Evolutionary conservation across 441 rosid genomes (phyloP), one percentile per base, ranked within the genome.

Genomic region (Jatropha podagrica): DNA sequence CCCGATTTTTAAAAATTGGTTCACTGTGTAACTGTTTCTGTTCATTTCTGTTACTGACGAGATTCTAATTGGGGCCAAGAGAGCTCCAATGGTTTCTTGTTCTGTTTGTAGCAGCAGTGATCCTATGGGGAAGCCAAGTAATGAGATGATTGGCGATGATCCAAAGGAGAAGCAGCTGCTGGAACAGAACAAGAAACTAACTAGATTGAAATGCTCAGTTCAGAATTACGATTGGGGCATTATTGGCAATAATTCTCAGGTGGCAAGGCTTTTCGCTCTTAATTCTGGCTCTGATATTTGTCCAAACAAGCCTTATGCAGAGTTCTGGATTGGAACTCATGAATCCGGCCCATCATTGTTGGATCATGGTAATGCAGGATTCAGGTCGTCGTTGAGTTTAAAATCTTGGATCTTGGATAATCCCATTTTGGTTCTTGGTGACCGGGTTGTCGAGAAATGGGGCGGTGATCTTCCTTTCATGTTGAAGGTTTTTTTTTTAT

Each of bases 151-250:
- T 17, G 61, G 20, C 23, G 9, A 20, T 20, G 9, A 56, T n/a
- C 61, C 20, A n/a, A n/a, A 8, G 26, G 61, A n/a, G 11, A 44
- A 44, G 26, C 23, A n/a, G 18, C 65, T 61, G 32, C 0, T 37
- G 14, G 32, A 61, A 32, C 42, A 61, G 42, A 13, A 61, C 42
- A 61, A 62, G 42, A 5, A 62, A 0, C 0, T 63, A 7, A 7
- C 20, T 37, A 80, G 83, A 68, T 72, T 85, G 58, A 78, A 80
- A 79, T 86, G 86, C 54, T 81, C 82, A 65, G 90, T 87, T 46
- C 88, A 87, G 73, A 86, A 81, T 56, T 92, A 90, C 63, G 94
- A 88, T 23, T 92, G 97, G 96, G 97, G 93, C 37, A 78, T 74
- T 72, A 44, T 66, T 38, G 98, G 96, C 71, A 42, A 18, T 44